A percentile compares a stretch with the other conserved stretches of the same genome.
phyloP scores from a whole-genome alignment of 495 filamentous ascomycete species.

The Penicillium dipodomyicola region DNA sequence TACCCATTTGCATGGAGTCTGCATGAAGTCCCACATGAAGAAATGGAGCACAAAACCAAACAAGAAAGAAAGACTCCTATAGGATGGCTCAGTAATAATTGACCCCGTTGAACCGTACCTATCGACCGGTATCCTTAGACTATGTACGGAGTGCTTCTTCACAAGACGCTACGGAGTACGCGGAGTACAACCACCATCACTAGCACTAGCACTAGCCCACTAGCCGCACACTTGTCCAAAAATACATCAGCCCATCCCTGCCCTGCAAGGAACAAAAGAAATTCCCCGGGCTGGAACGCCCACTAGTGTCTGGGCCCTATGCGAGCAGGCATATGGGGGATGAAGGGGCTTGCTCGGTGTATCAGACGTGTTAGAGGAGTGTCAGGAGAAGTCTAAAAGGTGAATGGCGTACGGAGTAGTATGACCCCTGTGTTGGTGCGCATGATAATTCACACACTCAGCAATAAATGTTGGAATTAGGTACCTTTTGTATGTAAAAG shows the following conservation, averaged over 20 bases:
- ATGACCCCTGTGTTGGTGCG: not conserved
- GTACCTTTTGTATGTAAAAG: too few species aligned
- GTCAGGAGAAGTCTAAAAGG: not conserved
- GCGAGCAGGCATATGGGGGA: not conserved
- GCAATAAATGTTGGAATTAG: too few species aligned
- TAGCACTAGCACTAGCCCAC: too few species aligned
- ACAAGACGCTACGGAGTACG: not conserved
- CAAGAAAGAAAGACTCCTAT: not conserved
- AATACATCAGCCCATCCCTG: slow-evolving; percentile 10
- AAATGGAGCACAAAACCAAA: not conserved
- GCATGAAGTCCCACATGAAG: not conserved
- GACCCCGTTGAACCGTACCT: not conserved
- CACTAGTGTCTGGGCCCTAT: not conserved
- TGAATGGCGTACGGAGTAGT: slow-evolving; percentile 4
- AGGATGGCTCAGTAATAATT: not conserved
- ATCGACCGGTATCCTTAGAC: not conserved
- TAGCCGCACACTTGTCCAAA: not conserved
- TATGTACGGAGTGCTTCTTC: not conserved
- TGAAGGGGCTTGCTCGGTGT: not conserved
- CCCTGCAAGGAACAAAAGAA: slow-evolving; percentile 13
- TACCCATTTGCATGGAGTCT: not conserved
- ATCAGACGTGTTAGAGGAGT: not conserved
- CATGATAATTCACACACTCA: too few species aligned
- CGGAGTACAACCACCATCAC: not conserved
- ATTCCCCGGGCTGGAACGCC: slow-evolving; percentile 6